phyloP scores from a whole-genome alignment of 2,329 filamentous ascomycete genomes.

The Arthrobotrys megalospora region DNA sequence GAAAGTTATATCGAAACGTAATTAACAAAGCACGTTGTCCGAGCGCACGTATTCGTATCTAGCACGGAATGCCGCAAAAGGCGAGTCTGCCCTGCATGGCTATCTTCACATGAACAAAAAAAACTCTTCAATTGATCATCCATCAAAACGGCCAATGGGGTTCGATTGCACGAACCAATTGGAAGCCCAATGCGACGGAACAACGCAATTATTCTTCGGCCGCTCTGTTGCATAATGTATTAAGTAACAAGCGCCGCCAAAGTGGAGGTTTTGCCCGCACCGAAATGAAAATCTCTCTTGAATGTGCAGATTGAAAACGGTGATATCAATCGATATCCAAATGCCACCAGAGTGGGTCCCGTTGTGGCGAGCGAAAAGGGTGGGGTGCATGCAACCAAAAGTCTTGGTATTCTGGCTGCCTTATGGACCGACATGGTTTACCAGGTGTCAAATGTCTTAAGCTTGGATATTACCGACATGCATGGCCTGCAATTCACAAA shows the following conservation, averaged over 20 bases:
- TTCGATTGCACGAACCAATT: not conserved
- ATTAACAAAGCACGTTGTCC: slow-evolving; percentile 27
- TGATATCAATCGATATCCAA: slow-evolving; percentile 44
- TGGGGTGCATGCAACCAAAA: slow-evolving; percentile 58
- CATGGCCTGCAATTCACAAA: slow-evolving; percentile 17
- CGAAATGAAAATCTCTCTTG: not conserved
- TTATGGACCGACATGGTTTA: slow-evolving; percentile 54
- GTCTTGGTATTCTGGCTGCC: slow-evolving; percentile 61
- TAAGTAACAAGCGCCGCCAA: not conserved
- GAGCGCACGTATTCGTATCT: slow-evolving; percentile 35
- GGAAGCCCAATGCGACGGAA: not conserved
- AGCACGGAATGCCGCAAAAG: not conserved
- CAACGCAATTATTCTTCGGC: slow-evolving; percentile 5
- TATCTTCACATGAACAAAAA: not conserved
- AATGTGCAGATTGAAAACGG: slow-evolving; percentile 18
- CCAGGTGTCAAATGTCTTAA: slow-evolving; percentile 56
- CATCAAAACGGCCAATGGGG: not conserved
- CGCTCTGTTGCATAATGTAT: slow-evolving; percentile 14
- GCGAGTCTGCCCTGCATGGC: not conserved
- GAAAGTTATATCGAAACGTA: slow-evolving; percentile 49
- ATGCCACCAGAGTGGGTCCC: slow-evolving; percentile 47
- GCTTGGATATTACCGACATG: slow-evolving; percentile 33
- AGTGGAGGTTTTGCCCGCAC: not conserved
- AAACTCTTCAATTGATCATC: not conserved
- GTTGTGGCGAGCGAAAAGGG: slow-evolving; percentile 37